Base-by-base conservation (phyloP, 306 rosid species). In the Cucurbita ficifolia region DNA sequence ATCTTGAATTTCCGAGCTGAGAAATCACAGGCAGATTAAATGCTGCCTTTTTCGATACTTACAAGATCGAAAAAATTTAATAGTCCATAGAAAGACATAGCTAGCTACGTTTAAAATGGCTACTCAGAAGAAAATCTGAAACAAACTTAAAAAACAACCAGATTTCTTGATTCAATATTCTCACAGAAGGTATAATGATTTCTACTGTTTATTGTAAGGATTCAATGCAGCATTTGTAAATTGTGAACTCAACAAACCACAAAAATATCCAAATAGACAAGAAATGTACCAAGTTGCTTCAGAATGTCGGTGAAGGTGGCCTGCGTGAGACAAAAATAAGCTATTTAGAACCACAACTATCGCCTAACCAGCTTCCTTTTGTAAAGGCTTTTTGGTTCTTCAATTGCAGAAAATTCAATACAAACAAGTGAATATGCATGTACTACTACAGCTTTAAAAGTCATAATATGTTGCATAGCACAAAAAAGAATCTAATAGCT, bases 261-360 rank as follows among this genome's bases (percentile, higher is more conserved):
- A 53, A 46, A 58, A 65, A 60, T 53, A 24, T 17, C 42, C 18
- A 14, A 75, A 24, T 0, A 73, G 0, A 43, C 78, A 60, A 8
- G 53, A 75, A 48, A 76, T 82, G 16, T 80, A 94, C 98, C 98
- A 4, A 94, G 96, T 78, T 77, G 85, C 86, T 87, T 90, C 86
- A 94, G 90, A 82, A 94, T 94, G 85, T 94, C 98, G 1, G 97
- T 94, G 83, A 94, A 94, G 68, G 98, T 94, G 56, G 98, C 98
- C 98, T 94, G 92, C 97, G 78, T 76, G 49, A 83, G 21, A 7
- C 48, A 63, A 65, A 70, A 40, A 70, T 42, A 9, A 16, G 49
- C 12, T 46, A 24, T 43, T 13, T n/a, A 67, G 18, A 67, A 45
- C 51, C 13, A 42, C 10, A 65, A 65, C 33, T 5, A 6, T 38